These are phyloP conservation scores for Suillus subaureus DNA, from an alignment of 768 basidiomycete species.

Conservation along the genomic window DNA sequence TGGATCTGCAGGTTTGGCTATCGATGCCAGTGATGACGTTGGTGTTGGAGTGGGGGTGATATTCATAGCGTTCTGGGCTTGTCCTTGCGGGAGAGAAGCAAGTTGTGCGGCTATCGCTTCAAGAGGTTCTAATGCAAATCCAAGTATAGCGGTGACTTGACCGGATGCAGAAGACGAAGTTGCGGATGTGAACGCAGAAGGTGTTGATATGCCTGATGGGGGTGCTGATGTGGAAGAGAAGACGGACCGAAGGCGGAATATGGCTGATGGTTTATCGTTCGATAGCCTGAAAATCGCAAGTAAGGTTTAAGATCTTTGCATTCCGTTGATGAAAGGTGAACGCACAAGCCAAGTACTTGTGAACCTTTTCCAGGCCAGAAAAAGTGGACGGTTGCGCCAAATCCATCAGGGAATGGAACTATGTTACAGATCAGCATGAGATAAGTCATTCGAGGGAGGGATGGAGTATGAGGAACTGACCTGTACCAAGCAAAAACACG, in stretches of 20 bases:
- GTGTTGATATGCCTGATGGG: constrained; percentile 32
- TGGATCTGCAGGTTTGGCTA: constrained; percentile 41
- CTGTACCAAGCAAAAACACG: constrained; percentile 80
- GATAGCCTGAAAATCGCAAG: constrained; percentile 59
- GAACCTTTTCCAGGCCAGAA: constrained; percentile 88
- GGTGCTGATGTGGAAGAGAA: constrained; percentile 43
- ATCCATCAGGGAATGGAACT: constrained; percentile 85
- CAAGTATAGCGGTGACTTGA: constrained; percentile 73
- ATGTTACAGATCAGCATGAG: neutral
- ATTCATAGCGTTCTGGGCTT: constrained; percentile 26
- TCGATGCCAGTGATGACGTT: constrained; percentile 26
- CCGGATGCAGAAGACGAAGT: constrained; percentile 36
- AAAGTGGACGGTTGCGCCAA: constrained; percentile 83
- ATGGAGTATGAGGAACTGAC: constrained; percentile 40
- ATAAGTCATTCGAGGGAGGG: constrained; percentile 49
- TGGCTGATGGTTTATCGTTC: constrained; percentile 87
- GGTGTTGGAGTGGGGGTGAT: constrained; percentile 21
- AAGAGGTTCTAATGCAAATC: constrained; percentile 80
- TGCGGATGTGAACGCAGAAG: constrained; percentile 33
- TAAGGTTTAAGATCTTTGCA: neutral
- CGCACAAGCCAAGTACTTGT: constrained; percentile 83
- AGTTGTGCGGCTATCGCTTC: constrained; percentile 61
- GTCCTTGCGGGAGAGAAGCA: constrained; percentile 41
- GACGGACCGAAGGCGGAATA: constrained; percentile 77
- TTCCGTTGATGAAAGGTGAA: constrained; percentile 12